Evolutionary conservation across 768 basidiomycete genomes (phyloP).

Genomic region (Cystobasidium onofrii): DNA sequence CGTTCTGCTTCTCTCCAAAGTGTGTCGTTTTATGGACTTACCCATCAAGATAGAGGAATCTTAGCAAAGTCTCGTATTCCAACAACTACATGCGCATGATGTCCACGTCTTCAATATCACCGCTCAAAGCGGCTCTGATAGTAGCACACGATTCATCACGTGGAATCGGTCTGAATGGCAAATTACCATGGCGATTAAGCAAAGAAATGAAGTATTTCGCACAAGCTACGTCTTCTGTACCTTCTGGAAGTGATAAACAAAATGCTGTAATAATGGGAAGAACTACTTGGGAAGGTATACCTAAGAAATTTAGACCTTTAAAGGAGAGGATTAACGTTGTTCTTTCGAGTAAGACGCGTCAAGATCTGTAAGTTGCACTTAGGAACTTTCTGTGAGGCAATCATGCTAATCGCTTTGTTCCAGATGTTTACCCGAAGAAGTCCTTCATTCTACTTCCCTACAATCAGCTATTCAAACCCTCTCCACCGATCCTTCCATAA

Average conservation of each 20-base stretch:
- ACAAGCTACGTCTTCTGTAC: slow-evolving; percentile 60
- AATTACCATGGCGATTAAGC: slow-evolving; percentile 79
- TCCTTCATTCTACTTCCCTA: slow-evolving; percentile 34
- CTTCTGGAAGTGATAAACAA: slow-evolving; percentile 43
- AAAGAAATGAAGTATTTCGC: slow-evolving; percentile 89
- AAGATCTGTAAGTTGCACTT: neutral
- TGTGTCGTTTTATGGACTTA: no score
- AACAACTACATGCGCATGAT: slow-evolving; percentile 15
- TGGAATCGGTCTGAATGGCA: slow-evolving; percentile 71
- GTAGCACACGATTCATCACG: slow-evolving; percentile 80
- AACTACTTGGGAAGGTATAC: slow-evolving; percentile 97
- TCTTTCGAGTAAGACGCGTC: slow-evolving; percentile 52
- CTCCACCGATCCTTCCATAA: slow-evolving; percentile 34
- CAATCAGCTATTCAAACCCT: slow-evolving; percentile 31
- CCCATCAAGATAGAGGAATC: no score
- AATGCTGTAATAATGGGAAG: slow-evolving; percentile 92
- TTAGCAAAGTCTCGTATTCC: neutral
- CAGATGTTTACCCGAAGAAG: slow-evolving; percentile 2
- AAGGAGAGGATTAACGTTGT: slow-evolving; percentile 68
- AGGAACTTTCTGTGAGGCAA: neutral
- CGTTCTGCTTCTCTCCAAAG: neutral
- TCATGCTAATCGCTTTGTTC: no score
- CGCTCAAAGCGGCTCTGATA: slow-evolving; percentile 58
- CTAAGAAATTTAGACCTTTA: slow-evolving; percentile 70
- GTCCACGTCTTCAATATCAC: neutral